Conservation (phyloP, 306 rosid genomes). For the Parietaria judaica region DNA sequence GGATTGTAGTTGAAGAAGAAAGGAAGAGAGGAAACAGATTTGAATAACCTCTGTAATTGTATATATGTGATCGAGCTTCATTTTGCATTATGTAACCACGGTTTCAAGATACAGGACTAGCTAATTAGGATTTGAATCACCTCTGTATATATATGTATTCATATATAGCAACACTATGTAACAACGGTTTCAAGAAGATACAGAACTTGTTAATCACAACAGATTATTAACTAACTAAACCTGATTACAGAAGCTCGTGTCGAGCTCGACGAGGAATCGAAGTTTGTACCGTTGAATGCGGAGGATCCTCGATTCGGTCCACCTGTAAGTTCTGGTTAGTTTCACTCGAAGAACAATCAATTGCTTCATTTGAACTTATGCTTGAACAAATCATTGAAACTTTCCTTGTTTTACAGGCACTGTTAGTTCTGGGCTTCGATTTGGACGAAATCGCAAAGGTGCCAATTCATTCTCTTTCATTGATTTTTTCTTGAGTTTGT, state of each 20-base stretch:
- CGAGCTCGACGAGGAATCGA: slow-evolving; percentile 71
- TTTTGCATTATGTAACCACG: too few relatives aligned
- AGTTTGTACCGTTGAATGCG: slow-evolving; percentile 72
- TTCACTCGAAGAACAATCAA: slow-evolving; percentile 19
- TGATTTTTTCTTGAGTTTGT: not conserved
- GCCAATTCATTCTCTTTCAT: slow-evolving; percentile 1
- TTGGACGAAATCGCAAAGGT: slow-evolving; percentile 67
- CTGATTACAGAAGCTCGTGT: slow-evolving; percentile 44
- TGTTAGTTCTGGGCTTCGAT: slow-evolving; percentile 73
- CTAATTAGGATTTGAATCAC: too few relatives aligned
- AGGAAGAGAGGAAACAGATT: too few relatives aligned
- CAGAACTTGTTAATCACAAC: too few relatives aligned
- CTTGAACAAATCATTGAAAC: not conserved
- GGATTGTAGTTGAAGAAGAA: too few relatives aligned
- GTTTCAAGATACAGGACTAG: too few relatives aligned
- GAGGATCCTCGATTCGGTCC: slow-evolving; percentile 82
- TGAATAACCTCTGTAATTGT: too few relatives aligned
- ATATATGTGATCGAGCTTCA: too few relatives aligned
- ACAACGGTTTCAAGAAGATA: too few relatives aligned
- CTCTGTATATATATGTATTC: too few relatives aligned
- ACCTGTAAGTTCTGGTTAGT: slow-evolving; percentile 98
- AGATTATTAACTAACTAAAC: too few relatives aligned
- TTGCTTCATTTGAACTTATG: not conserved
- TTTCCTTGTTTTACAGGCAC: slow-evolving; percentile 44
- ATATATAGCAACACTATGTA: too few relatives aligned